phyloP scores from a whole-genome alignment of 2,329 filamentous ascomycete genomes.

The Pestalotiopsis sp. region DNA sequence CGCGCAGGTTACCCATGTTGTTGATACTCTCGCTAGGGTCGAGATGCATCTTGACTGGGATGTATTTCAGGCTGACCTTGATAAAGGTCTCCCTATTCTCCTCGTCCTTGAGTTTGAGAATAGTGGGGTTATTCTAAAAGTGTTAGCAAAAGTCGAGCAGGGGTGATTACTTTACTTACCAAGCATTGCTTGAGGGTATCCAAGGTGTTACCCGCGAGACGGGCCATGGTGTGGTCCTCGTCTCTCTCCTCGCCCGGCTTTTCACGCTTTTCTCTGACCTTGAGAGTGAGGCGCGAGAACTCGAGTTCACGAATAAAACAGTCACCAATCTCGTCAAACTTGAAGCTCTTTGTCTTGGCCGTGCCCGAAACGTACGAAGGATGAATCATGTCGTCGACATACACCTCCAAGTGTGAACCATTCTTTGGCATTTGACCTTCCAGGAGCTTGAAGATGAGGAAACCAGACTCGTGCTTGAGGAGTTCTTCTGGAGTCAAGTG shows the following conservation, averaged over 20 bases:
- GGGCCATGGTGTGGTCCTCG: conserved; percentile 77
- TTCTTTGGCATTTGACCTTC: conserved; percentile 81
- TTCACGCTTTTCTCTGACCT: conserved; percentile 79
- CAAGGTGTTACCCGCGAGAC: conserved; percentile 81
- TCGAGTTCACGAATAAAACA: conserved; percentile 97
- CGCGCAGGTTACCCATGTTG: conserved; percentile 93
- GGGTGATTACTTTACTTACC: conserved; percentile 48
- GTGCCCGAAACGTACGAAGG: conserved; percentile 83
- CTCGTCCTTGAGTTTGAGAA: conserved; percentile 76
- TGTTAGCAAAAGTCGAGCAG: neutral
- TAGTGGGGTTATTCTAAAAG: conserved; percentile 80
- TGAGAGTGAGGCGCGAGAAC: conserved; percentile 88
- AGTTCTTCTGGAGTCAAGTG: conserved; percentile 79
- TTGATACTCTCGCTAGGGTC: conserved; percentile 97
- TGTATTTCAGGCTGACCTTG: conserved; percentile 90
- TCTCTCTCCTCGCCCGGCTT: conserved; percentile 66
- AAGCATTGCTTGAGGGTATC: conserved; percentile 86
- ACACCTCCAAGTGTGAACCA: conserved; percentile 79
- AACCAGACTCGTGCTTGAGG: conserved; percentile 82
- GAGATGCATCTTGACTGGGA: conserved; percentile 91
- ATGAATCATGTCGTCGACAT: conserved; percentile 94
- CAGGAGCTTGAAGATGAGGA: conserved; percentile 92
- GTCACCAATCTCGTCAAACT: conserved; percentile 91
- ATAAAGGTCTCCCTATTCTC: conserved; percentile 77
- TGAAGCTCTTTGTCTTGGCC: conserved; percentile 67